phyloP scores from a whole-genome alignment of 2,329 filamentous ascomycete genomes.

The Fusarium equiseti region DNA sequence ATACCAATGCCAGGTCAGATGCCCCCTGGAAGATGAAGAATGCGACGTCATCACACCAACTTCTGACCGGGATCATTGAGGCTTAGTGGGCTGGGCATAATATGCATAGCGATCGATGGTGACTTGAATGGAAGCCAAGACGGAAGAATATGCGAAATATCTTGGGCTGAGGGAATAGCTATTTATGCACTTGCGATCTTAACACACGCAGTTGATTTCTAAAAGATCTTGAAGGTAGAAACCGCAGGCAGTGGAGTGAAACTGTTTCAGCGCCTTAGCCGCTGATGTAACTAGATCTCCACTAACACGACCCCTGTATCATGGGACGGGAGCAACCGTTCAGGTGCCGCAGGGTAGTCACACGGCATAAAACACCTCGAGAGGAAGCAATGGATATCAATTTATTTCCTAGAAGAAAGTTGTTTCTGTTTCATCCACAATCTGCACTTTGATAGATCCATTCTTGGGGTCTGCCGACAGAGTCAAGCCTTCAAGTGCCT shows the following conservation, averaged over 20 bases:
- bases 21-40: slow-evolving; percentile 12
- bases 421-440: slow-evolving; percentile 50
- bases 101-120: slow-evolving; percentile 1
- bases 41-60: slow-evolving; percentile 41
- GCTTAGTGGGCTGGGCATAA: slow-evolving; percentile 25
- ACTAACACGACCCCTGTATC: slow-evolving; percentile 7
- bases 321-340: neutral
- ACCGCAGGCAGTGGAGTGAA: neutral
- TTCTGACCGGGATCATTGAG: slow-evolving; percentile 22
- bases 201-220: neutral
- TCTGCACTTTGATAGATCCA: slow-evolving; percentile 54
- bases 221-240: neutral
- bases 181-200: neutral
- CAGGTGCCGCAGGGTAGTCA: slow-evolving; percentile 1
- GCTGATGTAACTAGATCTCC: slow-evolving; percentile 1
- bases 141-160: slow-evolving; percentile 3
- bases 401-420: slow-evolving; percentile 37
- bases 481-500: slow-evolving; percentile 64
- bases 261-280: slow-evolving; percentile 10
- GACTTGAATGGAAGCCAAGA: slow-evolving; percentile 7
- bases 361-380: neutral
- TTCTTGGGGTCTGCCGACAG: slow-evolving; percentile 52
- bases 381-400: neutral
- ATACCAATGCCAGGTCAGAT: slow-evolving; percentile 33
- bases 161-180: neutral